Base-by-base conservation (phyloP, 805 yeast genomes). In the Saccharomycopsis javanensis region DNA sequence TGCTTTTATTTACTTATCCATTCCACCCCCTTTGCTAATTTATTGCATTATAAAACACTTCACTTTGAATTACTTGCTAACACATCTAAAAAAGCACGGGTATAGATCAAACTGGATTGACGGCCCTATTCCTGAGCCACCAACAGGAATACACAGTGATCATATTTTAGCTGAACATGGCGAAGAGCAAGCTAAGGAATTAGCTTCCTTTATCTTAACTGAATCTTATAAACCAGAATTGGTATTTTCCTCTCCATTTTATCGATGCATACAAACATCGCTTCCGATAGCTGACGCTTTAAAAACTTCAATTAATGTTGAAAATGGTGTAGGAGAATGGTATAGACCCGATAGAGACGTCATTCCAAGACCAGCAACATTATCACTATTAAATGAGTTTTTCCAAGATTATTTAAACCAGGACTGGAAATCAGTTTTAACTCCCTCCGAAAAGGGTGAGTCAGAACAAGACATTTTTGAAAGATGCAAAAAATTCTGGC, bases 251-350 rank as follows among this genome's bases (percentile, higher is more conserved):
- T 85, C 96, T 16, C 98, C 98, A 0, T 91, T 90, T 68, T 90
- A 88, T 68, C 75, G 98, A 58, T 94, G 98, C 68, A 73, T 90
- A 5, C 88, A 94, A 66, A 91, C 98, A 0, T 76, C 85, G 6
- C 70, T 77, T 10, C 96, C 96, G 1, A 75, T 84, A 13, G 82
- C 96, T 0, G 73, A 80, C 48, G 67, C 68, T 28, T 69, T 89
- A 15, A 81, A 76, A 4, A 63, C 86, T 35, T 80, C 81, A 11
- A 79, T 91, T 10, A 75, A 72, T 53, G 69, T 87, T 4, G 99
- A 94, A 64, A 72, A 83, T 55, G 98, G 97, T 0, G 75, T 92
- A 27, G 95, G 97, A 23, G 97, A 94, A 71, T 90, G 96, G 96
- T 92, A 86, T 66, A 80, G 80, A 64, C 81, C 80, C n/a, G 80